These are phyloP conservation scores for Elsinoe australis DNA, from an alignment of 2,329 filamentous ascomycete species.

Conservation along the genomic window DNA sequence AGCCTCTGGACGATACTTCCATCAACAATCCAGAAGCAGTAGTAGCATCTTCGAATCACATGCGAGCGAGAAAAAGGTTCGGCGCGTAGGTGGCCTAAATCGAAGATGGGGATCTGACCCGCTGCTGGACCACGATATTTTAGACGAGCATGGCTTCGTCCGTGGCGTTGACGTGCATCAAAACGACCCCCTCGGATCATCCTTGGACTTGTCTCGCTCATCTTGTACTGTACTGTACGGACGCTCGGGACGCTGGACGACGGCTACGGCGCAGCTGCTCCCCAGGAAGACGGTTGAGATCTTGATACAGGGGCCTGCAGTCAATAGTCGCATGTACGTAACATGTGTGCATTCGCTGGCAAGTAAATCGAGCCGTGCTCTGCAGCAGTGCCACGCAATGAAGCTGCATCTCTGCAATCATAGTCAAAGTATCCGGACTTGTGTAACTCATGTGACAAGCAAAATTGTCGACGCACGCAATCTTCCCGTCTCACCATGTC, in stretches of 20 bases:
- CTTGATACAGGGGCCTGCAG: background rate
- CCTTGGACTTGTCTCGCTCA: slow-evolving; percentile 10
- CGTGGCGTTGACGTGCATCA: slow-evolving; percentile 8
- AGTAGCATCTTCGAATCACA: slow-evolving; percentile 11
- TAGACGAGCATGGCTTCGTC: slow-evolving; percentile 3
- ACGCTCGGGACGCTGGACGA: background rate
- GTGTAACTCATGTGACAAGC: too few species aligned
- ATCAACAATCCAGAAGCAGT: slow-evolving; percentile 12
- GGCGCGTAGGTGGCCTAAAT: slow-evolving; percentile 2
- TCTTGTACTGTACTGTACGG: background rate
- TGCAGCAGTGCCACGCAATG: too few species aligned
- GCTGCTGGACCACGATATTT: background rate
- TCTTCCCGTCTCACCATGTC: background rate
- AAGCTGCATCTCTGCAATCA: too few species aligned
- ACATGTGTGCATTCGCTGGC: slow-evolving; percentile 1
- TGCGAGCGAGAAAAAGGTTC: slow-evolving; percentile 5
- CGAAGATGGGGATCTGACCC: slow-evolving; percentile 1
- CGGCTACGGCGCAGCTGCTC: background rate
- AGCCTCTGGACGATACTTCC: background rate
- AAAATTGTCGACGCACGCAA: slow-evolving; percentile 1
- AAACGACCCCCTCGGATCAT: slow-evolving; percentile 4
- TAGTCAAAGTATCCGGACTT: too few species aligned
- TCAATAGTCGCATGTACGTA: background rate
- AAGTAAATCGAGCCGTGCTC: background rate
- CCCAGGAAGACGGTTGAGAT: slow-evolving; percentile 7